Evolutionary conservation across 2,329 filamentous ascomycete species (phyloP).

Genomic region (Ophiostoma triangulosporum): DNA sequence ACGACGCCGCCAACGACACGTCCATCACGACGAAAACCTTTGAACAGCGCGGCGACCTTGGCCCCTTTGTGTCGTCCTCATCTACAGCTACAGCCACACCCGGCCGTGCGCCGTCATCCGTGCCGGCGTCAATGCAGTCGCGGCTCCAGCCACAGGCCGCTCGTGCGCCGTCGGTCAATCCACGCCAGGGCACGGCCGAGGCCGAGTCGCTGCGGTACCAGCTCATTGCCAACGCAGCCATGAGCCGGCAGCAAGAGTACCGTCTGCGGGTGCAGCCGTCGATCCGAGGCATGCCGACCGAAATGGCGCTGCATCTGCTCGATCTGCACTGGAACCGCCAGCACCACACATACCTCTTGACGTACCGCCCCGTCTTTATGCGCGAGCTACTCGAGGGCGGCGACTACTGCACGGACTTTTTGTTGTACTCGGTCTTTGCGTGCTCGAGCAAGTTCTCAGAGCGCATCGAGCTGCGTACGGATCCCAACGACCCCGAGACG

Average conservation of each 20-base stretch:
- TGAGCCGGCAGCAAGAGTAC: slow-evolving; percentile 9
- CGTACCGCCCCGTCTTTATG: slow-evolving; percentile 26
- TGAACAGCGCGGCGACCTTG: background rate
- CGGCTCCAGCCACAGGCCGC: background rate
- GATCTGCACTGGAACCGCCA: slow-evolving; percentile 27
- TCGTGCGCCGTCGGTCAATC: background rate
- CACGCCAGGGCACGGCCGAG: background rate
- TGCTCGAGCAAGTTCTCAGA: slow-evolving; percentile 18
- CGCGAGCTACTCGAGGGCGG: slow-evolving; percentile 22
- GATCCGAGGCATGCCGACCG: slow-evolving; percentile 15
- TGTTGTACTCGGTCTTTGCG: slow-evolving; percentile 25
- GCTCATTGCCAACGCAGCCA: slow-evolving; percentile 9
- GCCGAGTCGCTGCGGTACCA: slow-evolving; percentile 1
- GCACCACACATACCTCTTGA: slow-evolving; percentile 24
- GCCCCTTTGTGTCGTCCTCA: background rate
- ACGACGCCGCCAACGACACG: background rate
- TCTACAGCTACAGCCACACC: background rate
- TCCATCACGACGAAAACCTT: background rate
- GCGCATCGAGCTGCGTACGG: slow-evolving; percentile 14
- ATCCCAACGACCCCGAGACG: slow-evolving; percentile 12
- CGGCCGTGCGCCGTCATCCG: background rate
- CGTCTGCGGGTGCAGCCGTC: slow-evolving; percentile 1
- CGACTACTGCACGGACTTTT: slow-evolving; percentile 23
- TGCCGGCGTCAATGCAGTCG: background rate
- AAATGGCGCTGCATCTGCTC: slow-evolving; percentile 24